Evolutionary conservation across 306 rosid genomes (phyloP).

Genomic region (Cucurbita moschata): DNA sequence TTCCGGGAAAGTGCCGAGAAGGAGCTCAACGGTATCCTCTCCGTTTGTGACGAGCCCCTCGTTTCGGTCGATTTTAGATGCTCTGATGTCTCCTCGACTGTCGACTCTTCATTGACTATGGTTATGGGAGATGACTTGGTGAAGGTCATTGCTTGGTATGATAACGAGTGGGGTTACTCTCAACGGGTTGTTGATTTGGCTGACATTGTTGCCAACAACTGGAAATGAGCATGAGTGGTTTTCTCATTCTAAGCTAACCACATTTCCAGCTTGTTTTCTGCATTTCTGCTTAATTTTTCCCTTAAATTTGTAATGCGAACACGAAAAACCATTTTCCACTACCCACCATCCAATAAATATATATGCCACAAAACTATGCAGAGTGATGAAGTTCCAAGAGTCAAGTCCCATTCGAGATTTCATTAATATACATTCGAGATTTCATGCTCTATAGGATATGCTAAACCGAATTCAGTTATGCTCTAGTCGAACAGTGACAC

Average conservation of each 20-base stretch:
- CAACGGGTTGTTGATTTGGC: constrained; percentile 99
- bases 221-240: constrained; percentile 38
- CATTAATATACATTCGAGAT: background rate
- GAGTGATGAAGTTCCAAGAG: background rate
- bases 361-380: background rate
- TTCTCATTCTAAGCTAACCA: background rate
- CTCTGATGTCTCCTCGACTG: constrained; percentile 86
- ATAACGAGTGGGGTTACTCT: constrained; percentile 96
- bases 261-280: constrained; percentile 3
- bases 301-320: constrained; percentile 7
- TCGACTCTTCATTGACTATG: constrained; percentile 90
- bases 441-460: background rate
- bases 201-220: constrained; percentile 81
- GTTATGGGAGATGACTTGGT: constrained; percentile 99
- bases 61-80: constrained; percentile 91
- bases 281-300: background rate
- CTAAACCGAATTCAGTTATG: background rate
- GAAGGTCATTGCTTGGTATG: constrained; percentile 98
- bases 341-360: constrained; percentile 5
- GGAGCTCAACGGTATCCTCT: constrained; percentile 62
- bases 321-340: background rate
- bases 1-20: constrained; percentile 77
- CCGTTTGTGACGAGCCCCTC: constrained; percentile 91
- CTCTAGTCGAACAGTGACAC: background rate
- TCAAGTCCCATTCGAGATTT: background rate